Evolutionary conservation across 306 rosid genomes (phyloP).

Genomic region (Crataegus laevigata): DNA sequence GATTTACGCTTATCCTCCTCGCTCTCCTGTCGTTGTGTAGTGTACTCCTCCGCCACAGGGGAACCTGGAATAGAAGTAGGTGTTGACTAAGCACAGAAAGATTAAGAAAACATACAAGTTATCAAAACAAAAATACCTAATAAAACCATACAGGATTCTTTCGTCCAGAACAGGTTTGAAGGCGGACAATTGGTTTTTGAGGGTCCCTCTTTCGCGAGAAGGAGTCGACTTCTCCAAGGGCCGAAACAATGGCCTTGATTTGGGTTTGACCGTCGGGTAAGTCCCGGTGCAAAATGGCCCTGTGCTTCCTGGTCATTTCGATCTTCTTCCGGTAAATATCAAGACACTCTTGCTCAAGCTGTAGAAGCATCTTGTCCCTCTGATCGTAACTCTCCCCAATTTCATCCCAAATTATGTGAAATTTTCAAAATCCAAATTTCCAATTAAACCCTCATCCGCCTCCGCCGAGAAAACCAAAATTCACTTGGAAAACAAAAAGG

Average conservation of each 20-base stretch:
- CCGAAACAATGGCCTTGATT: slow-evolving; percentile 34
- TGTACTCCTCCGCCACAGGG: slow-evolving; percentile 58
- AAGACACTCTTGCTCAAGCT: slow-evolving; percentile 90
- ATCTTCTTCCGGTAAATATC: slow-evolving; percentile 73
- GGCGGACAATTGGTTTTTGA: slow-evolving; percentile 57
- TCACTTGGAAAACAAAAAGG: neutral
- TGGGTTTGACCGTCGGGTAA: slow-evolving; percentile 65
- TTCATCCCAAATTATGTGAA: slow-evolving; percentile 83
- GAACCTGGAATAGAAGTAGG: slow-evolving; percentile 38
- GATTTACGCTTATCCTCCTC: slow-evolving; percentile 81
- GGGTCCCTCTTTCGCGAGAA: slow-evolving; percentile 59
- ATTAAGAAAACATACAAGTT: neutral
- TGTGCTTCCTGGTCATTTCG: slow-evolving; percentile 66
- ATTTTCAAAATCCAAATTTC: neutral
- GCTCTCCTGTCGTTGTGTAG: slow-evolving; percentile 41
- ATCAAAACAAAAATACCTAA: neutral
- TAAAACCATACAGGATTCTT: neutral
- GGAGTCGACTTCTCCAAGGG: slow-evolving; percentile 49
- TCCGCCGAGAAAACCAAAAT: neutral
- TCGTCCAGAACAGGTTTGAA: too few relatives aligned
- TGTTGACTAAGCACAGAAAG: neutral
- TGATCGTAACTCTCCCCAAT: slow-evolving; percentile 75
- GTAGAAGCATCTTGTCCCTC: slow-evolving; percentile 77
- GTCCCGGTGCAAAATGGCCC: slow-evolving; percentile 51
- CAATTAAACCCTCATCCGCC: neutral